Base-by-base conservation (phyloP, 2,329 filamentous ascomycete species). In the Sporothrix schenckii region DNA sequence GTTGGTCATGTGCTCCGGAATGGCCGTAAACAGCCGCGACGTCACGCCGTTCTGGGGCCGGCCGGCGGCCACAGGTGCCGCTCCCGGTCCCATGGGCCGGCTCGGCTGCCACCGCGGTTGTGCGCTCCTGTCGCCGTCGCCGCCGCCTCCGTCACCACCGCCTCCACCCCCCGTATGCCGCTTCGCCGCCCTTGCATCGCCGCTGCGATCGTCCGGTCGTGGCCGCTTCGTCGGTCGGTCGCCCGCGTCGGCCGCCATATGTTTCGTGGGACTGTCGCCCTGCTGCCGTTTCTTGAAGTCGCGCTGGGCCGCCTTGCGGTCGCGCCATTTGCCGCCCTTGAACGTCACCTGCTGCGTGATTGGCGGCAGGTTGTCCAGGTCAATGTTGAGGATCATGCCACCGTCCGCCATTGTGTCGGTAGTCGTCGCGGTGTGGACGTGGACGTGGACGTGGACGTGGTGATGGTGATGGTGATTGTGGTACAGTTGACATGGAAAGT, bases 371-470 rank as follows among this genome's bases (percentile, higher is more conserved):
- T 92, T 89, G 39, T 88, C 86, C 70, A 97, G 83, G 76, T 93
- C 89, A 79, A 98, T 97, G 77, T 98, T 98, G 78, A 98, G 84
- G 70, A 97, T 87, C 88, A 99, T 91, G 75, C 93, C 93, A 89
- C 97, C 92, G 83, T 98, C 94, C 67, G 92, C 92, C 94, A 98
- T 97, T 30, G 50, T 68, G 60, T 49, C 21, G 21, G 27, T 10
- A 14, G 58, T 27, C 27, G 50, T 27, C 44, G 52, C 52, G n/a
- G 4, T 24, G 7, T 16, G 24, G 27, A 27, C 19, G 44, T 24
- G 3, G 27, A 30, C 19, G 44, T 24, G 3, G 27, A 30, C 19
- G 39, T 53, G 27, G 11, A 44, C n/a, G 52, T 11, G 54, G 44
- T 41, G 47, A 27, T 27, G n/a, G n/a, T n/a, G n/a, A n/a, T n/a